Evolutionary conservation across 2,329 filamentous ascomycete species (phyloP).

Genomic region (Verticillium zaregamsianum): DNA sequence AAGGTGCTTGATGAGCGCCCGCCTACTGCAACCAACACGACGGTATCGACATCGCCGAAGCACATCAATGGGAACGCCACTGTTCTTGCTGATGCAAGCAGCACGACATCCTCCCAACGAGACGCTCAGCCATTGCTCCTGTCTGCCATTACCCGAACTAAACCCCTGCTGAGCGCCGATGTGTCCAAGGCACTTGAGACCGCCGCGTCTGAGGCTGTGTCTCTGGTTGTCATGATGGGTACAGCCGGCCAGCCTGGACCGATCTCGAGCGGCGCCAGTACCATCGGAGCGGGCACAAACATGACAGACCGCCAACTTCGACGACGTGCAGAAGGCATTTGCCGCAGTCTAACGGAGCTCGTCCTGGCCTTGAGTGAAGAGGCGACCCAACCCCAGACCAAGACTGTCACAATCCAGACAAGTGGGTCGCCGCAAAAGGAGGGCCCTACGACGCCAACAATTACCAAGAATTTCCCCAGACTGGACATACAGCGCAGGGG

Average conservation of each 20-base stretch:
- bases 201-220: slow-evolving; percentile 75
- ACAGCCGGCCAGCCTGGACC: slow-evolving; percentile 64
- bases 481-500: slow-evolving; percentile 34
- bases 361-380: slow-evolving; percentile 78
- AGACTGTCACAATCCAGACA: slow-evolving; percentile 17
- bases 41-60: slow-evolving; percentile 85
- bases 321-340: slow-evolving; percentile 88
- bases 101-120: slow-evolving; percentile 36
- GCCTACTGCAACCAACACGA: slow-evolving; percentile 85
- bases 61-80: slow-evolving; percentile 50
- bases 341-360: slow-evolving; percentile 86
- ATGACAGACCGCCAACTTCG: slow-evolving; percentile 79
- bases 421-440: slow-evolving; percentile 19
- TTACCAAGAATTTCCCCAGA: slow-evolving; percentile 33
- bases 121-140: slow-evolving; percentile 68
- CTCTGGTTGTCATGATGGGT: slow-evolving; percentile 74
- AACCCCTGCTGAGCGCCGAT: slow-evolving; percentile 61
- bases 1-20: slow-evolving; percentile 75
- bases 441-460: slow-evolving; percentile 37
- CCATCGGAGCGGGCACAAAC: slow-evolving; percentile 48
- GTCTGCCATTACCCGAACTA: slow-evolving; percentile 76
- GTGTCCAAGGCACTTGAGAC: slow-evolving; percentile 78
- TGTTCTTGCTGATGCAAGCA: slow-evolving; percentile 32
- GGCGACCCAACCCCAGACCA: slow-evolving; percentile 24
- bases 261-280: slow-evolving; percentile 63